phyloP scores from a whole-genome alignment of 331 rosid genomes.

The Cydonia oblonga region DNA sequence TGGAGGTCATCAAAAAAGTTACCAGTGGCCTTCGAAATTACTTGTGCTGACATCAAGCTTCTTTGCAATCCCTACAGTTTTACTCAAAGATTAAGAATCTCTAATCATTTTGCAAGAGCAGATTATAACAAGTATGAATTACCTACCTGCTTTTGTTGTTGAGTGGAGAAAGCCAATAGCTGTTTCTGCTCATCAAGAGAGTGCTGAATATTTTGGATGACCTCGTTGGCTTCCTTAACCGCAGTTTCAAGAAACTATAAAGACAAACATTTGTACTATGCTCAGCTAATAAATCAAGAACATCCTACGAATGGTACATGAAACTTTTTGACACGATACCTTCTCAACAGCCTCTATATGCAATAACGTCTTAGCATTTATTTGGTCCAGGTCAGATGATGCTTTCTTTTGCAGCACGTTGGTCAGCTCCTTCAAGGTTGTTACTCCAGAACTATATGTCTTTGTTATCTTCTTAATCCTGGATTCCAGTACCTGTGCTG shows the following conservation, averaged over 20 bases:
- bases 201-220: constrained; percentile 42
- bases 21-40: constrained; percentile 53
- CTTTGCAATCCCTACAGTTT: constrained; percentile 53
- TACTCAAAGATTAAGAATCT: constrained; percentile 6
- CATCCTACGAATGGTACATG: background rate
- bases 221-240: constrained; percentile 61
- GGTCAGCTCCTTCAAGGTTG: constrained; percentile 47
- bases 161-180: constrained; percentile 39
- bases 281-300: background rate
- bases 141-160: constrained; percentile 63
- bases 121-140: background rate
- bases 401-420: constrained; percentile 52
- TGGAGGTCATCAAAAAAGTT: constrained; percentile 51
- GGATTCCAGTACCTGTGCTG: constrained; percentile 54
- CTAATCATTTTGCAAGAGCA: background rate
- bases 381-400: constrained; percentile 57
- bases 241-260: constrained; percentile 58
- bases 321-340: constrained; percentile 20
- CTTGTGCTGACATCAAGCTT: constrained; percentile 45
- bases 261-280: background rate
- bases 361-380: constrained; percentile 38
- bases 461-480: constrained; percentile 56
- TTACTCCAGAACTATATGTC: constrained; percentile 54
- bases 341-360: constrained; percentile 52
- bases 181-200: constrained; percentile 71